A percentile compares a stretch with the other conserved stretches of the same genome.
Evolutionary conservation across 768 basidiomycete genomes (phyloP).

Genomic region (Ramaria sp.): DNA sequence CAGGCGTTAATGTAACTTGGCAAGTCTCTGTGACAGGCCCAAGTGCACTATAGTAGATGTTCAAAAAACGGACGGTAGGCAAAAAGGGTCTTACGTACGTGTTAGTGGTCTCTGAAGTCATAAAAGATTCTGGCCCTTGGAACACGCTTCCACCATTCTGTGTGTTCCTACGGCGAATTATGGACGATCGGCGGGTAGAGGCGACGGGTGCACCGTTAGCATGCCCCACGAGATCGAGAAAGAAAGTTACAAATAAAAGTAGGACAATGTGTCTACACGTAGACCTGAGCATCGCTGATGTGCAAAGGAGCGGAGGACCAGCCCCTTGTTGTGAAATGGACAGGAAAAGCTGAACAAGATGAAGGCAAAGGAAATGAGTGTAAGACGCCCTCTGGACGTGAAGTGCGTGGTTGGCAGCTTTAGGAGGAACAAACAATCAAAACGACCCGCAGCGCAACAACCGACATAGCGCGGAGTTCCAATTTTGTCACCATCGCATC

Average conservation of each 20-base stretch:
- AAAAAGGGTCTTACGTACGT: slow-evolving; percentile 30
- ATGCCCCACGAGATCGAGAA: neutral
- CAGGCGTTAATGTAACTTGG: slow-evolving; percentile 43
- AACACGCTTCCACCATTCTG: slow-evolving; percentile 7
- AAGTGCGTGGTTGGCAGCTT: slow-evolving; percentile 25
- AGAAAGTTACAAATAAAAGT: slow-evolving; percentile 13
- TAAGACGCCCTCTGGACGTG: slow-evolving; percentile 40
- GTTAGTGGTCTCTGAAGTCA: slow-evolving; percentile 31
- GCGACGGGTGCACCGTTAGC: neutral
- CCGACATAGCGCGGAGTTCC: neutral
- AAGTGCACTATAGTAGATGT: neutral
- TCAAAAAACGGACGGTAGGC: slow-evolving; percentile 9
- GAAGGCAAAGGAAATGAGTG: slow-evolving; percentile 16
- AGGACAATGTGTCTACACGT: slow-evolving; percentile 12
- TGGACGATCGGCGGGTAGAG: neutral
- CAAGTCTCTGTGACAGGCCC: slow-evolving; percentile 51
- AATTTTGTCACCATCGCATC: slow-evolving; percentile 1
- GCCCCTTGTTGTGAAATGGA: slow-evolving; percentile 5
- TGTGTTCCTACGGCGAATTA: neutral
- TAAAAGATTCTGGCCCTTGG: slow-evolving; percentile 27
- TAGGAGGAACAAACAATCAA: slow-evolving; percentile 21
- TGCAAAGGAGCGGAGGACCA: slow-evolving; percentile 11
- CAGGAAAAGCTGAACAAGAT: slow-evolving; percentile 9
- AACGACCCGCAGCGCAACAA: neutral
- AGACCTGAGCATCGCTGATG: neutral